Conservation (phyloP, 2,329 filamentous ascomycete species). For the Cercospora sojina region DNA sequence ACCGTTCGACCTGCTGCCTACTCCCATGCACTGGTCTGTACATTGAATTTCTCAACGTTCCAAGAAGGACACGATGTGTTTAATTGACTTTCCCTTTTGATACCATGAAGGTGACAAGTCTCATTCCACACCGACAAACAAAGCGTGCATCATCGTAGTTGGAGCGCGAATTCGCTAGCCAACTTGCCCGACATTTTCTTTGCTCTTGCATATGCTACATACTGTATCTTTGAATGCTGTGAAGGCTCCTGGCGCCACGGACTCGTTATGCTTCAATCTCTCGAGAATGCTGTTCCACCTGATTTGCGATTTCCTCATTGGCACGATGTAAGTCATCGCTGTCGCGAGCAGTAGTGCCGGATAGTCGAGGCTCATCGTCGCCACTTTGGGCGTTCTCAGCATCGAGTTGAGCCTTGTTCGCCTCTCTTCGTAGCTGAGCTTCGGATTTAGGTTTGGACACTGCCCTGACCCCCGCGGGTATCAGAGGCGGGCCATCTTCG, state of each 20-base stretch:
- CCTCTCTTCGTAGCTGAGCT: slow-evolving; percentile 22
- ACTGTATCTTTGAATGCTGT: background rate
- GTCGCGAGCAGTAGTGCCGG: slow-evolving; percentile 26
- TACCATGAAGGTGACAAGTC: slow-evolving; percentile 17
- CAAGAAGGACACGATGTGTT: slow-evolving; percentile 22
- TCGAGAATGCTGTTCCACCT: slow-evolving; percentile 10
- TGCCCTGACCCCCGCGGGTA: slow-evolving; percentile 35
- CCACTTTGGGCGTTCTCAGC: slow-evolving; percentile 18
- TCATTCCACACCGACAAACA: slow-evolving; percentile 23
- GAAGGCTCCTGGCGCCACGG: background rate
- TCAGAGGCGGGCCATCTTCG: slow-evolving; percentile 62
- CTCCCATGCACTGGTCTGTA: slow-evolving; percentile 15
- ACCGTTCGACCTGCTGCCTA: slow-evolving; percentile 16
- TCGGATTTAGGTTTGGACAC: slow-evolving; percentile 25
- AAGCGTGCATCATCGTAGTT: background rate
- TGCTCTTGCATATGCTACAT: slow-evolving; percentile 4
- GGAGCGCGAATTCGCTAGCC: background rate
- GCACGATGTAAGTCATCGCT: slow-evolving; percentile 22
- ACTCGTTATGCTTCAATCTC: slow-evolving; percentile 16
- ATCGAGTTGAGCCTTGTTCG: slow-evolving; percentile 22
- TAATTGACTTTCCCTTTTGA: slow-evolving; percentile 24
- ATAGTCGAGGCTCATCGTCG: slow-evolving; percentile 19
- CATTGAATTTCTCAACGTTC: slow-evolving; percentile 23
- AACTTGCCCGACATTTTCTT: background rate
- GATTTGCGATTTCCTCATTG: slow-evolving; percentile 19